Conservation (phyloP, 2,329 filamentous ascomycete genomes). For the Aspergillus sp. region DNA sequence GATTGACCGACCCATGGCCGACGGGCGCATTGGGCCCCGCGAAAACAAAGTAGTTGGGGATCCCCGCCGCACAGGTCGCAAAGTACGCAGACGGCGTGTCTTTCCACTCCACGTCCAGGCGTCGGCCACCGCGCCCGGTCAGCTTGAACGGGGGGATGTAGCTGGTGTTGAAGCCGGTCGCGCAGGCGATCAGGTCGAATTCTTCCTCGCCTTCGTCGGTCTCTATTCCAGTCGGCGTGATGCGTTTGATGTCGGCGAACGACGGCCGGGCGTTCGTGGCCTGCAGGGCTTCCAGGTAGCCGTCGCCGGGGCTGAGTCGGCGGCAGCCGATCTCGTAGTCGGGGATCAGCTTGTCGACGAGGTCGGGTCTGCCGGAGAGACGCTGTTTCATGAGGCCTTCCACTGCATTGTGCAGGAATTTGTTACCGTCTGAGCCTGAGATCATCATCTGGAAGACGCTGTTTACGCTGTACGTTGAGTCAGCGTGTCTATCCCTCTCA, state of each 20-base stretch:
- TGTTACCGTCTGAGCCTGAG: slow-evolving; percentile 10
- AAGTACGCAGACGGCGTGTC: slow-evolving; percentile 24
- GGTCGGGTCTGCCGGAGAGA: slow-evolving; percentile 14
- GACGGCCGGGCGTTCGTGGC: slow-evolving; percentile 21
- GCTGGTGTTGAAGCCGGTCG: slow-evolving; percentile 43
- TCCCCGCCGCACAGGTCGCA: slow-evolving; percentile 16
- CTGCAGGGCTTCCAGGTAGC: slow-evolving; percentile 27
- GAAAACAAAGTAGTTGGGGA: slow-evolving; percentile 32
- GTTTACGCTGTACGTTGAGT: slow-evolving; percentile 9
- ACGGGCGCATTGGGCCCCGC: slow-evolving; percentile 21
- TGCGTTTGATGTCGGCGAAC: slow-evolving; percentile 19
- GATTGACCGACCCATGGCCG: slow-evolving; percentile 23
- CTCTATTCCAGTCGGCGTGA: slow-evolving; percentile 22
- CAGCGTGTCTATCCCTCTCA: not conserved
- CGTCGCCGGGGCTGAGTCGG: slow-evolving; percentile 27
- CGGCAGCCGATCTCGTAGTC: slow-evolving; percentile 26
- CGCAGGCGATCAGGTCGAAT: slow-evolving; percentile 35
- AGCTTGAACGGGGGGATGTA: slow-evolving; percentile 37
- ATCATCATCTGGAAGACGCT: slow-evolving; percentile 16
- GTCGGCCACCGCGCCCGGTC: slow-evolving; percentile 25
- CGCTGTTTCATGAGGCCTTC: slow-evolving; percentile 18
- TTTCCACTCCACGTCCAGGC: slow-evolving; percentile 22
- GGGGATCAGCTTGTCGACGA: slow-evolving; percentile 24
- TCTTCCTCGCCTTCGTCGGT: slow-evolving; percentile 19
- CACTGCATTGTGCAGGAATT: slow-evolving; percentile 1